Evolutionary conservation across 2,329 filamentous ascomycete species (phyloP), one percentile per base, ranked within the genome.

Genomic region (Hypoxylon sp.): DNA sequence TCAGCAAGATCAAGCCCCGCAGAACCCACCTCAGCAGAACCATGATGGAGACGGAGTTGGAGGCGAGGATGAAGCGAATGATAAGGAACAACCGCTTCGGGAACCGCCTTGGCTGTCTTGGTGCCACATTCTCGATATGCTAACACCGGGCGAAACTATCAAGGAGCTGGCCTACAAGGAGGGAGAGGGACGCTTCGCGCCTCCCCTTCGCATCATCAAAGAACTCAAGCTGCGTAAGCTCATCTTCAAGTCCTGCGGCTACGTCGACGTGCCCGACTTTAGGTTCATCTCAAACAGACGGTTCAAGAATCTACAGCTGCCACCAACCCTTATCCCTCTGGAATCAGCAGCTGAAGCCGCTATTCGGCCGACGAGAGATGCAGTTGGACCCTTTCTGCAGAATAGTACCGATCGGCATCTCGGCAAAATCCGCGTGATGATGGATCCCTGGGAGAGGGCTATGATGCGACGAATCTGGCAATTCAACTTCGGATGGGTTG

Each of bases 161-260:
- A 69, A 68, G 11, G 66, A 79, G 19, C 57, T 70, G 9, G 11
- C 71, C 6, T n/a, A 49, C 3, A 25, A 69, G 3, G 36, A 61
- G 23, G 41, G n/a, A 14, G 48, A 10, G n/a, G 38, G 6, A 19
- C 45, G 1, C 21, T 13, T n/a, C 14, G 34, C n/a, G 7, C 14
- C 45, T 9, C 17, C 45, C 4, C 36, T 60, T 3, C 28, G 11
- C 2, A 38, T 70, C 17, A 58, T 17, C 28, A 70, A 70, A 25
- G 17, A 64, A n/a, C 23, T 69, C 36, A 72, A 70, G 14, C 72
- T 84, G 21, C 75, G 76, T 25, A 76, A 73, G 13, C 77, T 90
- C 30, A 80, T 82, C 0, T 85, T 91, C 77, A 84, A 83, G 32
- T 90, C 87, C 0, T 91, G 89, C 73, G 89, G 89, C 55, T 91